Evolutionary conservation across 1,284 basidiomycete species (phyloP), one percentile per base, ranked within the genome.

Genomic region (Marasmius oreades): DNA sequence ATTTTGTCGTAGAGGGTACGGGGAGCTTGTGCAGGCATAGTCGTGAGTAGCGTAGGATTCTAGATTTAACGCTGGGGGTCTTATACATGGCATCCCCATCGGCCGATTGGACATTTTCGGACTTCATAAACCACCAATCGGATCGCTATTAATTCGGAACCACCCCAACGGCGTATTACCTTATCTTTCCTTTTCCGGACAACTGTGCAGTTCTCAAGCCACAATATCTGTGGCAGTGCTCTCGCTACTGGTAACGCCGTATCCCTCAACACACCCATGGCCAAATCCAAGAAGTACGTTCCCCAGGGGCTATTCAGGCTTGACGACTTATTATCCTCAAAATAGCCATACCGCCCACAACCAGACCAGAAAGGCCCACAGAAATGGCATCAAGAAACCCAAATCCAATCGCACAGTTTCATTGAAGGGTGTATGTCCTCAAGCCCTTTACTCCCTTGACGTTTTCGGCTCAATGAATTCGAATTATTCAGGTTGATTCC

Each of bases 1-100:
- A 97, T 93, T 77, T 96, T 96, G 76, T 96, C 94, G 75, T 96
- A 95, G 37, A 96, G 78, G 47, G 94, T 96, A 62, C 91, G 85
- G 14, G 93, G 91, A 33, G 76, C 70, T 57, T 75, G 64, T 22
- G 81, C 68, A 36, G 80, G 73, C 54, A 74, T 76, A 60, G 87
- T 81, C 87, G 89, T 86, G 16, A 31, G 28, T 7, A 6, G 39
- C n/a, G 16, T 42, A 42, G 10, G 16, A 18, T 42, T 8, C 10
- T 18, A 42, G n/a, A 42, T 42, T n/a, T 14, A 16, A 6, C 39
- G n/a, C 16, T 46, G 33, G 31, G 23, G 51, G 34, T 33, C 52
- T 54, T 55, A 48, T 53, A 59, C 51, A 59, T 26, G 36, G 37
- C 22, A 44, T 45, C 18, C 50, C 6, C 36, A 51, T 58, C 59